Conservation (phyloP, 2,329 filamentous ascomycete genomes). For the Exophiala sideris region DNA sequence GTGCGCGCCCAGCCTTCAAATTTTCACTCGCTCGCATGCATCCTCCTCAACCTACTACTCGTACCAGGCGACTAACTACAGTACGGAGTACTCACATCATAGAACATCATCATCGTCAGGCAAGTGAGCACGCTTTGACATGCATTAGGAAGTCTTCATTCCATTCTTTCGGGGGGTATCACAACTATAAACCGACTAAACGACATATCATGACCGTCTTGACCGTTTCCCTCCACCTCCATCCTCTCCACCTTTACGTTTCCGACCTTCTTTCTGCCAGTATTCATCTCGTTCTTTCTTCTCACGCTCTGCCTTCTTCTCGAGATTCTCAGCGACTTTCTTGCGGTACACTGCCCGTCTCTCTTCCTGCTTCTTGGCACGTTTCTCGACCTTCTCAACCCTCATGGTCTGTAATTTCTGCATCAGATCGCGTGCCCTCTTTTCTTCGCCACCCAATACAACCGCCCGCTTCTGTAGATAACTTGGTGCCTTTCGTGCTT, state of each 20-base stretch:
- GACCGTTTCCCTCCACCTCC: conserved; percentile 44
- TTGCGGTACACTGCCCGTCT: conserved; percentile 74
- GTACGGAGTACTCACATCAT: no score
- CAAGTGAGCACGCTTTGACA: no score
- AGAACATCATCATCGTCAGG: no score
- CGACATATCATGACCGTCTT: conserved; percentile 3
- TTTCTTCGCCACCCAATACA: conserved; percentile 81
- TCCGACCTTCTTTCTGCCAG: conserved; percentile 87
- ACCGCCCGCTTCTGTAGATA: conserved; percentile 96
- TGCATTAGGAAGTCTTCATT: no score
- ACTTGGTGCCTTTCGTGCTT: conserved; percentile 73
- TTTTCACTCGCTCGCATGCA: conserved; percentile 1
- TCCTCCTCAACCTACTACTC: neutral
- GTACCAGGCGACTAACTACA: no score
- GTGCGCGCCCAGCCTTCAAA: neutral
- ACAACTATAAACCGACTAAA: neutral
- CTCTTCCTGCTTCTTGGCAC: conserved; percentile 82
- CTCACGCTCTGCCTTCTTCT: conserved; percentile 82
- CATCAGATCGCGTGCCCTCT: conserved; percentile 81
- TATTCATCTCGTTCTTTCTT: conserved; percentile 90
- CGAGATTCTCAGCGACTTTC: conserved; percentile 75
- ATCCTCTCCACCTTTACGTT: conserved; percentile 58
- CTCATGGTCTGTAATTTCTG: conserved; percentile 87
- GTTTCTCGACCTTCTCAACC: conserved; percentile 85
- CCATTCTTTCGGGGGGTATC: conserved; percentile 1